These are phyloP conservation scores for Dimocarpus longan DNA, from an alignment of 345 rosid species.

Conservation along the genomic window DNA sequence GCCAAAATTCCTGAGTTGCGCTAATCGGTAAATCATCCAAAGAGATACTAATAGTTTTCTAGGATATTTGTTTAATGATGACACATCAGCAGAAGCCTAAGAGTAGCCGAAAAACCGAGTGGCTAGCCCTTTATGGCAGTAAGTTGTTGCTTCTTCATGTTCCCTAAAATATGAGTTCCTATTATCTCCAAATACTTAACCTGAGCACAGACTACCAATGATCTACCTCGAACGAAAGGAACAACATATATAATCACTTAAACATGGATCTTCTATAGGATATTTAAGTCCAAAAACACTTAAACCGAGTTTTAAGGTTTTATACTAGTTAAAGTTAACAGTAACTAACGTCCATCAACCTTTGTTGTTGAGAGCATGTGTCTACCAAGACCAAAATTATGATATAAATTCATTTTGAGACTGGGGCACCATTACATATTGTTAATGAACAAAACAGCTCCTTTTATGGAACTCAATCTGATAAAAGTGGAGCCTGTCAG, in stretches of 20 bases:
- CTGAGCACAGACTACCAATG: too few relatives aligned
- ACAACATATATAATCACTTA: not conserved
- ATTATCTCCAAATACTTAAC: too few relatives aligned
- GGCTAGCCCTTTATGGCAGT: too few relatives aligned
- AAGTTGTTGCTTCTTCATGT: too few relatives aligned
- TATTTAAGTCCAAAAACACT: not conserved
- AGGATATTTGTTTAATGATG: too few relatives aligned
- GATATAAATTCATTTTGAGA: not conserved
- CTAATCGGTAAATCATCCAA: too few relatives aligned
- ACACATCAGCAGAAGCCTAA: too few relatives aligned
- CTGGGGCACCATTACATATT: not conserved
- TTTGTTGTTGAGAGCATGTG: not conserved
- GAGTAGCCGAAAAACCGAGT: too few relatives aligned
- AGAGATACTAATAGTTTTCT: too few relatives aligned
- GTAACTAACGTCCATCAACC: not conserved
- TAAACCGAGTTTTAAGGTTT: not conserved
- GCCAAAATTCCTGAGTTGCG: too few relatives aligned
- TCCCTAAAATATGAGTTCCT: too few relatives aligned
- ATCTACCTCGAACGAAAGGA: not conserved
- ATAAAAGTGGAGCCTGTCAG: not conserved
- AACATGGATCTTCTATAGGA: not conserved
- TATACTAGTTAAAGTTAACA: not conserved
- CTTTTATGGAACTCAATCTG: not conserved
- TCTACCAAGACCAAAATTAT: not conserved
- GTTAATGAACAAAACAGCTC: conserved; percentile 2